phyloP scores from a whole-genome alignment of 2,329 filamentous ascomycete genomes.

The Xylaria sp. region DNA sequence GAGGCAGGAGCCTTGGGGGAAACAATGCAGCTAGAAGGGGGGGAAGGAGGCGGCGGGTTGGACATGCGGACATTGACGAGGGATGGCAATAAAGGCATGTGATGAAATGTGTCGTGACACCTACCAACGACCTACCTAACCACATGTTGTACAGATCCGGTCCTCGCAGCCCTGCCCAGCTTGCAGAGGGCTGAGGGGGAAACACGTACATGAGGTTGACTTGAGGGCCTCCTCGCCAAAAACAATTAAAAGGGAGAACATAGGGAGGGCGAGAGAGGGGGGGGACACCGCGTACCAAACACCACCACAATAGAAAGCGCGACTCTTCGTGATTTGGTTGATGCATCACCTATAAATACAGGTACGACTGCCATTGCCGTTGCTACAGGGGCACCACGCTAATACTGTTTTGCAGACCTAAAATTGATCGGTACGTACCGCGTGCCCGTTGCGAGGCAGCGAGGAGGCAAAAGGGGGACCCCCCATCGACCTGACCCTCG shows the following conservation, averaged over 20 bases:
- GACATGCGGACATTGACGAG: not conserved
- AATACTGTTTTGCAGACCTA: not conserved
- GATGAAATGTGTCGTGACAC: not conserved
- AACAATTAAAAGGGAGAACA: constrained; percentile 12
- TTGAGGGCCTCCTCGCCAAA: too few species aligned
- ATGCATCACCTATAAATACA: constrained; percentile 13
- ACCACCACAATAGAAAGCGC: constrained; percentile 1
- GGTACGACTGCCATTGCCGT: constrained; percentile 5
- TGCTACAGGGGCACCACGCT: not conserved
- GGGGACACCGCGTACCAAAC: constrained; percentile 13
- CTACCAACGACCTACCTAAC: not conserved
- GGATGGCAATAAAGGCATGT: not conserved
- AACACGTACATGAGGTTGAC: too few species aligned
- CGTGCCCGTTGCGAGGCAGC: not conserved
- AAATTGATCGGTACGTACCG: not conserved
- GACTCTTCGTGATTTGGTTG: not conserved
- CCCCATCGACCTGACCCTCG: not conserved
- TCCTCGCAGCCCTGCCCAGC: too few species aligned
- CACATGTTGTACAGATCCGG: not conserved
- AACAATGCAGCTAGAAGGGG: not conserved
- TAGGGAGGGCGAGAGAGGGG: too few species aligned
- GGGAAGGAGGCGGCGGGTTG: not conserved
- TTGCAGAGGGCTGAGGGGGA: too few species aligned
- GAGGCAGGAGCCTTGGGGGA: too few species aligned
- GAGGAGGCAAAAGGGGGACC: not conserved